Evolutionary conservation across 176 grass and related monocot genomes (phyloP).

Genomic region (Aegilops umbellulata): DNA sequence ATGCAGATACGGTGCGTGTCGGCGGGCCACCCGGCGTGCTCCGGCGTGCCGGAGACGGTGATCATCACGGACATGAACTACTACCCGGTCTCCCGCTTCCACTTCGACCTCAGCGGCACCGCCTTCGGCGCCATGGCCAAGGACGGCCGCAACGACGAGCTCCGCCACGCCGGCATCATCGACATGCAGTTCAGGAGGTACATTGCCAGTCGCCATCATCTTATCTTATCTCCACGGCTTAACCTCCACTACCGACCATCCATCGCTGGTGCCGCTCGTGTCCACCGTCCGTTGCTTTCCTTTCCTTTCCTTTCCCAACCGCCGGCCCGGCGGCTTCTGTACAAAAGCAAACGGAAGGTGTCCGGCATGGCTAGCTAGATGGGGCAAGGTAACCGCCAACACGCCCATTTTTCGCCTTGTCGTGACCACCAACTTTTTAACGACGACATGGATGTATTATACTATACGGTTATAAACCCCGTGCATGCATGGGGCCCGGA

Average conservation of each 20-base stretch:
- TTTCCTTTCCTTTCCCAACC: not conserved
- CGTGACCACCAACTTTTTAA: not conserved
- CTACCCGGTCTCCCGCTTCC: constrained; percentile 51
- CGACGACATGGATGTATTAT: not conserved
- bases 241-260: not conserved
- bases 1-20: constrained; percentile 43
- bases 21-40: constrained; percentile 43
- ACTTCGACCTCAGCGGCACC: constrained; percentile 74
- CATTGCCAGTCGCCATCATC: not conserved
- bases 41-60: constrained; percentile 47
- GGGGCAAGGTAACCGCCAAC: not conserved
- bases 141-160: constrained; percentile 44
- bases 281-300: not conserved
- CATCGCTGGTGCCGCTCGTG: not conserved
- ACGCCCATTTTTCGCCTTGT: not conserved
- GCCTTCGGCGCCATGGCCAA: constrained; percentile 57
- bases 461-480: not conserved
- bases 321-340: not conserved
- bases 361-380: not conserved
- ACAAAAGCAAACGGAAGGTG: not conserved
- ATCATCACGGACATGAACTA: constrained; percentile 76
- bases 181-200: constrained; percentile 55
- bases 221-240: not conserved
- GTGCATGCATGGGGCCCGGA: not conserved
- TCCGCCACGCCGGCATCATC: constrained; percentile 54